Conservation (phyloP, 2,329 filamentous ascomycete species). For the Claviceps paspali region DNA sequence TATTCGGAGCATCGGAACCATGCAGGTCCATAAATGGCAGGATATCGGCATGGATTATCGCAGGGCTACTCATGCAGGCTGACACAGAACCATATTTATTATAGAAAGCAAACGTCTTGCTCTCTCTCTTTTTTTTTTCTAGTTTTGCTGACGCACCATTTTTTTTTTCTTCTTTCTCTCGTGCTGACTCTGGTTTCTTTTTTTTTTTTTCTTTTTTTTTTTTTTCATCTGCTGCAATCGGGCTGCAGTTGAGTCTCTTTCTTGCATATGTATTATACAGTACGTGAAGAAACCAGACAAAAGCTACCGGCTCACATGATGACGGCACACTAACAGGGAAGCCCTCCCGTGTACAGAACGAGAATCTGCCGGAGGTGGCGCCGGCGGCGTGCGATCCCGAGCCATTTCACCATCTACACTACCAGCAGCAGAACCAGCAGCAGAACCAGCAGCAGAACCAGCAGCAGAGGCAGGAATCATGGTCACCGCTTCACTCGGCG, state of each 20-base stretch:
- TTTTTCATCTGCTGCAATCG: not conserved
- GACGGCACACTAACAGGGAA: not conserved
- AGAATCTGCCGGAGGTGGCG: slow-evolving; percentile 1
- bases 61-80: not conserved
- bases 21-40: too few species aligned
- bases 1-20: too few species aligned
- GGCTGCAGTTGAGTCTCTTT: too few species aligned
- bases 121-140: not conserved
- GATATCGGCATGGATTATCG: not conserved
- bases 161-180: too few species aligned
- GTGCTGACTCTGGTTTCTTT: too few species aligned
- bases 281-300: not conserved
- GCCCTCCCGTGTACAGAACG: not conserved
- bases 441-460: not conserved
- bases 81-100: not conserved
- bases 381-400: not conserved
- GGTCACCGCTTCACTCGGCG: not conserved
- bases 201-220: not conserved
- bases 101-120: not conserved
- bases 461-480: not conserved
- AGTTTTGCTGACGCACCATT: too few species aligned
- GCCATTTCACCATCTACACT: not conserved
- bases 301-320: too few species aligned
- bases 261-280: too few species aligned
- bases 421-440: not conserved